These are phyloP conservation scores for Colletotrichum siamense DNA, from an alignment of 2,329 filamentous ascomycete genomes.

Conservation along the genomic window DNA sequence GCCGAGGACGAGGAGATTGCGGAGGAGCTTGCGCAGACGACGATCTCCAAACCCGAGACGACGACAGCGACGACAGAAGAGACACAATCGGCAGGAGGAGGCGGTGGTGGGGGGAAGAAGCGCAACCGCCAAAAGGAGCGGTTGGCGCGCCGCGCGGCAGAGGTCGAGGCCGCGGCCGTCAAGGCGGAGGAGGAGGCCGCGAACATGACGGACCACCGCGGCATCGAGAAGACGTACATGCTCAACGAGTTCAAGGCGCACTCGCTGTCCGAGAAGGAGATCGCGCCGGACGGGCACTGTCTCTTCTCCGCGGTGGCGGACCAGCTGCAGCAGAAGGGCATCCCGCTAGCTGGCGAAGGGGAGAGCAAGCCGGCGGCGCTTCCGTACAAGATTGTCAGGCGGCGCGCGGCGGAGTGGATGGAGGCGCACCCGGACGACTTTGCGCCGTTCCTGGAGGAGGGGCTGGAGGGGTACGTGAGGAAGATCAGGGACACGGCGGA, in stretches of 20 bases:
- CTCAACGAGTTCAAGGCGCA: slow-evolving; percentile 66
- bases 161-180: slow-evolving; percentile 72
- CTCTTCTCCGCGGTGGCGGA: slow-evolving; percentile 91
- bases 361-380: slow-evolving; percentile 27
- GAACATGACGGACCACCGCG: slow-evolving; percentile 74
- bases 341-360: slow-evolving; percentile 41
- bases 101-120: slow-evolving; percentile 61
- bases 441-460: slow-evolving; percentile 84
- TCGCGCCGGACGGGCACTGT: slow-evolving; percentile 92
- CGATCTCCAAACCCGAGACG: background rate
- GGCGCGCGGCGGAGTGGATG: slow-evolving; percentile 81
- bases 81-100: slow-evolving; percentile 20
- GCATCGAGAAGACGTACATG: slow-evolving; percentile 75
- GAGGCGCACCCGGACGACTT: slow-evolving; percentile 78
- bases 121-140: slow-evolving; percentile 92
- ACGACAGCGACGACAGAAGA: background rate
- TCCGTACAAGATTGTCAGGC: slow-evolving; percentile 71
- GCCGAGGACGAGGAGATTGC: slow-evolving; percentile 24
- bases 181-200: slow-evolving; percentile 79
- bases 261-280: slow-evolving; percentile 75
- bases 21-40: slow-evolving; percentile 13
- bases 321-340: slow-evolving; percentile 66
- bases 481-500: slow-evolving; percentile 88
- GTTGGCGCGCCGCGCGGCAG: slow-evolving; percentile 85
- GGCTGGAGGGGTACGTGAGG: slow-evolving; percentile 72